phyloP scores from a whole-genome alignment of 2,329 filamentous ascomycete species.

The Sphaerulina musiva region DNA sequence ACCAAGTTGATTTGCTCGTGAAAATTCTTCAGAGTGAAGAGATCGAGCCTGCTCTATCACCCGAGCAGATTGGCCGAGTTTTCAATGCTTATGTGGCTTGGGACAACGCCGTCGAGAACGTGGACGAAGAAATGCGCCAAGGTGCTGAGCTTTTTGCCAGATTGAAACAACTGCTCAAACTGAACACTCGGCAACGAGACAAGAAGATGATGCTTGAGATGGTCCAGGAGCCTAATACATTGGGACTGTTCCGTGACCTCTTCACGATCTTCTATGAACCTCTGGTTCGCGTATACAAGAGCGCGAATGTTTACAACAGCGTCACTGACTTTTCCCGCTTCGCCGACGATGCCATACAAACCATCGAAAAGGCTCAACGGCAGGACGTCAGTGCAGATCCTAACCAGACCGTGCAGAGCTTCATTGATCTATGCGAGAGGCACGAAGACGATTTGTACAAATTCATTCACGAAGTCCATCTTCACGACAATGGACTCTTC shows the following conservation, averaged over 20 bases:
- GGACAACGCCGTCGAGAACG: conserved; percentile 86
- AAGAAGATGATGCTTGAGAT: conserved; percentile 96
- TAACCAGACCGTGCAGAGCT: conserved; percentile 95
- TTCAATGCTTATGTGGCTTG: conserved; percentile 96
- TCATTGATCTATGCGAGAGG: conserved; percentile 90
- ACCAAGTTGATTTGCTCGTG: conserved; percentile 79
- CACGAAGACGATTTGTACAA: conserved; percentile 98
- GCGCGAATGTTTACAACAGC: conserved; percentile 93
- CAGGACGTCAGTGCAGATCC: conserved; percentile 88
- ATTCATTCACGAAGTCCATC: conserved; percentile 95
- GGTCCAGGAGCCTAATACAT: conserved; percentile 92
- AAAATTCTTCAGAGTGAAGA: conserved; percentile 74
- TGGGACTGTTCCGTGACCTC: conserved; percentile 90
- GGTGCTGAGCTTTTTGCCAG: conserved; percentile 90
- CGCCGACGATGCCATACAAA: conserved; percentile 83
- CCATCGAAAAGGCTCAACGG: conserved; percentile 60
- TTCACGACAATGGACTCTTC: conserved; percentile 93
- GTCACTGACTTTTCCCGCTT: conserved; percentile 95
- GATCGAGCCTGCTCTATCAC: conserved; percentile 62
- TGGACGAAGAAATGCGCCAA: conserved; percentile 80
- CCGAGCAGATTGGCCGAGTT: conserved; percentile 72
- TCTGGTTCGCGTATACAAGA: conserved; percentile 94
- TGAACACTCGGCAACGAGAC: conserved; percentile 83
- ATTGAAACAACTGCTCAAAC: conserved; percentile 87
- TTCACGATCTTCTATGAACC: conserved; percentile 99